Percentiles rank a stretch among this genome's conserved stretches.
Conservation (phyloP, 1,139 yeast species). For the Saccharomyces hybrid region DNA sequence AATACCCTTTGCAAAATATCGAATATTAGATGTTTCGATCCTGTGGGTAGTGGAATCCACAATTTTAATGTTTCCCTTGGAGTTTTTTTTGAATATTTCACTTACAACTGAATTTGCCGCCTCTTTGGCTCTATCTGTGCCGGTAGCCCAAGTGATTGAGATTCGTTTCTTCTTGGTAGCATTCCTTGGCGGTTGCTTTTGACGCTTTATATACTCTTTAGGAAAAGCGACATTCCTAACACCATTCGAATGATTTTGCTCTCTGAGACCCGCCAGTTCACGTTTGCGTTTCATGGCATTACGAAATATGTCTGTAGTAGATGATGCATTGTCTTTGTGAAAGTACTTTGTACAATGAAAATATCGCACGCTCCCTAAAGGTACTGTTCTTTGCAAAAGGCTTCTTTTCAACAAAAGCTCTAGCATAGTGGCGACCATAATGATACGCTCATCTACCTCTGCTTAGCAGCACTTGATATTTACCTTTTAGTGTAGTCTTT, state of each 20-base stretch:
- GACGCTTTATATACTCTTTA: not conserved
- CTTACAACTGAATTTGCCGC: slow-evolving; percentile 22
- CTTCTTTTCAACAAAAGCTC: not conserved
- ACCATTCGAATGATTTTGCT: not conserved
- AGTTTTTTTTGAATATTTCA: slow-evolving; percentile 20
- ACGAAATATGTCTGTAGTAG: not conserved
- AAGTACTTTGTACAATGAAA: not conserved
- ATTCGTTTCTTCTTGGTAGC: slow-evolving; percentile 9
- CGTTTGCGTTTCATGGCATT: not conserved
- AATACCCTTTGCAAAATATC: slow-evolving; percentile 20
- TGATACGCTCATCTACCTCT: not conserved
- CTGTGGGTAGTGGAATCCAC: slow-evolving; percentile 18
- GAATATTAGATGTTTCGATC: slow-evolving; percentile 17
- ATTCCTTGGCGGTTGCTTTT: not conserved
- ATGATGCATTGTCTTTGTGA: not conserved
- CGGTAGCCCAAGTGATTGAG: slow-evolving; percentile 23
- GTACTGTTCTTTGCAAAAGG: not conserved
- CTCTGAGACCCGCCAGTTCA: not conserved
- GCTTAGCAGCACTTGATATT: not conserved
- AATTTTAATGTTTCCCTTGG: slow-evolving; percentile 21
- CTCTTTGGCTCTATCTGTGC: slow-evolving; percentile 25
- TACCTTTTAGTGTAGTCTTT: not conserved
- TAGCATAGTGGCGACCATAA: not conserved
- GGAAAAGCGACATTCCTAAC: not conserved
- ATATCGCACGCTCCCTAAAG: not conserved